Percentiles rank a stretch among this genome's conserved stretches.
Conservation (phyloP, 192 early-diverging fungal genomes). For the Pecoramyces ruminantium region DNA sequence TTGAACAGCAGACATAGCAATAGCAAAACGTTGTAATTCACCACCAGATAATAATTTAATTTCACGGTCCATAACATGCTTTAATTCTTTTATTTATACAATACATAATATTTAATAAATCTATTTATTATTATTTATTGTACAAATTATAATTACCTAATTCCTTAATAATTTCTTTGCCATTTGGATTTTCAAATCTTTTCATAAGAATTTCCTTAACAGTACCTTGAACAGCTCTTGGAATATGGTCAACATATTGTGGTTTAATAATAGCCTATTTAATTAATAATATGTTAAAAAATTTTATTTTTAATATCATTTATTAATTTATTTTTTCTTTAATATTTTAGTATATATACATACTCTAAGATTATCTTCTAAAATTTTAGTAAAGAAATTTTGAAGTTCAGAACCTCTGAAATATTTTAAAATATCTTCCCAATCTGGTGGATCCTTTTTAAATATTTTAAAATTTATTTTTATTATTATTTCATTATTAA, state of each 20-base stretch:
- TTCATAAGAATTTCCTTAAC: slow-evolving; percentile 54
- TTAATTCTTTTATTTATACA: slow-evolving; percentile 38
- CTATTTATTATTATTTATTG: neutral
- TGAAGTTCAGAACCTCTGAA: slow-evolving; percentile 95
- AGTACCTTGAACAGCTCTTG: slow-evolving; percentile 57
- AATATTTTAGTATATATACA: too few relatives aligned
- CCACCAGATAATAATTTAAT: slow-evolving; percentile 78
- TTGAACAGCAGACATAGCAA: slow-evolving; percentile 66
- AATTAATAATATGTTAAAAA: too few relatives aligned
- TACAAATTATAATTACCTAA: slow-evolving; percentile 20
- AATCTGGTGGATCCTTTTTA: slow-evolving; percentile 67
- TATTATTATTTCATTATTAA: too few relatives aligned
- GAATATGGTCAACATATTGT: slow-evolving; percentile 86
- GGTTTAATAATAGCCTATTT: slow-evolving; percentile 74
- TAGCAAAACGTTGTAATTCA: slow-evolving; percentile 96
- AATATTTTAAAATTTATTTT: too few relatives aligned
- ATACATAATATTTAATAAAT: neutral
- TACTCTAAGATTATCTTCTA: slow-evolving; percentile 84
- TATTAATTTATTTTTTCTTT: too few relatives aligned
- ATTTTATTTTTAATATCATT: too few relatives aligned
- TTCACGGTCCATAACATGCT: slow-evolving; percentile 68
- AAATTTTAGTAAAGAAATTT: slow-evolving; percentile 96
- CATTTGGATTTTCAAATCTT: slow-evolving; percentile 58
- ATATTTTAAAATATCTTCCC: slow-evolving; percentile 88
- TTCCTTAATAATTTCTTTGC: slow-evolving; percentile 48